Evolutionary conservation across 2,329 filamentous ascomycete species (phyloP).

Genomic region (Exophiala aquamarina): DNA sequence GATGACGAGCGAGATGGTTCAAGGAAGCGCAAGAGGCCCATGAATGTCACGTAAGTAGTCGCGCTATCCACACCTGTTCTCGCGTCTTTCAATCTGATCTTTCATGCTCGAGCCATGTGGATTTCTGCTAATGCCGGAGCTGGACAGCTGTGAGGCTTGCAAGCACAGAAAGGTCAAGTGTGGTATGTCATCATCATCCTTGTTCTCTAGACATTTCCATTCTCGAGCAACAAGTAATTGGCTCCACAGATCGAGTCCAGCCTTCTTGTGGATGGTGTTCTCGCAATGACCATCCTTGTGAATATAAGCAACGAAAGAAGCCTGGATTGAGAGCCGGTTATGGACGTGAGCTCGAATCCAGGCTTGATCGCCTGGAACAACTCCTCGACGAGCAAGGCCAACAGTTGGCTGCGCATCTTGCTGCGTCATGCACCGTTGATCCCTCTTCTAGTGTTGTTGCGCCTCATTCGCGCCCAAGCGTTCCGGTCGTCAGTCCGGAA

Average conservation of each 20-base stretch:
- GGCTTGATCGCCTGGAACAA: constrained; percentile 55
- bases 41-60: constrained; percentile 30
- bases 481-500: constrained; percentile 9
- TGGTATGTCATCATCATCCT: constrained; percentile 33
- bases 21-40: constrained; percentile 58
- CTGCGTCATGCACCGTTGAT: constrained; percentile 20
- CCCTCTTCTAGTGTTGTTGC: neutral
- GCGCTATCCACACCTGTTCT: neutral
- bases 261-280: constrained; percentile 70
- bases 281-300: constrained; percentile 65
- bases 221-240: neutral
- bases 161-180: constrained; percentile 48
- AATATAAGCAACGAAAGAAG: constrained; percentile 71
- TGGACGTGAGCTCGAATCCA: constrained; percentile 60
- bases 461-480: constrained; percentile 2
- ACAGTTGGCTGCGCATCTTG: constrained; percentile 26
- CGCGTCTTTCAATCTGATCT: neutral
- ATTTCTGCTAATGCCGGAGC: constrained; percentile 19
- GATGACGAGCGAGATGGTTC: constrained; percentile 44
- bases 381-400: constrained; percentile 29
- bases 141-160: constrained; percentile 42
- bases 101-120: neutral
- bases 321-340: constrained; percentile 65
- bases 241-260: constrained; percentile 48
- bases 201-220: neutral